Evolutionary conservation across 345 rosid genomes (phyloP).

Genomic region (Chamaenerion angustifolium): DNA sequence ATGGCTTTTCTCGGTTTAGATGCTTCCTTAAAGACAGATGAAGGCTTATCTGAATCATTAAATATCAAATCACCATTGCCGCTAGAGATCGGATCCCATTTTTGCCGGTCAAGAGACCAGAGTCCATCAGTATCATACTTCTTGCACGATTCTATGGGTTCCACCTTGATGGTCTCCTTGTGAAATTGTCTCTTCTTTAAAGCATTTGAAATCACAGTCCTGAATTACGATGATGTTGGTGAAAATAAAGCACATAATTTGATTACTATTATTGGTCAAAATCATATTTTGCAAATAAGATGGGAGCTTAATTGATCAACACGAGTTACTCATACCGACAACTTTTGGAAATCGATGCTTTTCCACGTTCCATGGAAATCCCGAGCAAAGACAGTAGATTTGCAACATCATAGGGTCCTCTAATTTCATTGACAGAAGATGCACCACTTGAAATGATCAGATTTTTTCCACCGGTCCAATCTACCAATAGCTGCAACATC

Average conservation of each 20-base stretch:
- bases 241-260: neutral
- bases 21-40: conserved; percentile 22
- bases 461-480: conserved; percentile 82
- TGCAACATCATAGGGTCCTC: conserved; percentile 79
- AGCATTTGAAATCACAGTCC: conserved; percentile 47
- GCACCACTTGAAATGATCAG: conserved; percentile 67
- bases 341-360: conserved; percentile 58
- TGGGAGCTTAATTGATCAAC: neutral
- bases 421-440: conserved; percentile 50
- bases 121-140: conserved; percentile 20
- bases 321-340: conserved; percentile 41
- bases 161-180: conserved; percentile 65
- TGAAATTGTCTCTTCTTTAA: conserved; percentile 55
- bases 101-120: conserved; percentile 38
- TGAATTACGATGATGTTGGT: conserved; percentile 8
- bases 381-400: conserved; percentile 68
- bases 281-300: too few species aligned
- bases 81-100: conserved; percentile 82
- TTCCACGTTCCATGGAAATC: conserved; percentile 57
- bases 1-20: conserved; percentile 34
- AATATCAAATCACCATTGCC: conserved; percentile 77
- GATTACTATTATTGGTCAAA: too few species aligned
- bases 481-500: conserved; percentile 48
- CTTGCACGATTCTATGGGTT: conserved; percentile 27
- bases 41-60: conserved; percentile 52